phyloP scores from a whole-genome alignment of 2,329 filamentous ascomycete species.

The Aspergillus sp. region DNA sequence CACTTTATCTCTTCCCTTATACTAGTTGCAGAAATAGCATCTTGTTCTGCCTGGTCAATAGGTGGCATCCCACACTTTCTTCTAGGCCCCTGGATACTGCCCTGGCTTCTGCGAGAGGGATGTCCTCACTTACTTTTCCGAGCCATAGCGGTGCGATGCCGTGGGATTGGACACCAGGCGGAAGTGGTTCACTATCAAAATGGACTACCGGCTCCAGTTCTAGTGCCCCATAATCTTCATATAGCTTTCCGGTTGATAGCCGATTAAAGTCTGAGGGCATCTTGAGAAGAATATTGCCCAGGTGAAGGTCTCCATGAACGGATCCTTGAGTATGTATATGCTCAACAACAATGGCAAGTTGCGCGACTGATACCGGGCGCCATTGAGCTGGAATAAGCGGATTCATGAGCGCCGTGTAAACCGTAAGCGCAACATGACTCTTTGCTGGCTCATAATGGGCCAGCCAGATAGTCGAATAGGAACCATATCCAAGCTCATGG shows the following conservation, averaged over 20 bases:
- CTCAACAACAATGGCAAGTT: slow-evolving; percentile 25
- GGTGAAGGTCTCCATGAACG: slow-evolving; percentile 32
- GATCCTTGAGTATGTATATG: slow-evolving; percentile 17
- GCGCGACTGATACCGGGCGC: slow-evolving; percentile 19
- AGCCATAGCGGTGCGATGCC: slow-evolving; percentile 29
- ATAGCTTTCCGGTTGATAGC: slow-evolving; percentile 13
- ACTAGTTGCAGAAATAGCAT: slow-evolving; percentile 13
- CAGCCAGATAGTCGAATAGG: slow-evolving; percentile 29
- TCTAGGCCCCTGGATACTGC: slow-evolving; percentile 22
- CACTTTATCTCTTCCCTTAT: too few relatives aligned
- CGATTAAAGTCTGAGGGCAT: slow-evolving; percentile 10
- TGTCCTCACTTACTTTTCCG: slow-evolving; percentile 24
- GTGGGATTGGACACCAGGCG: slow-evolving; percentile 23
- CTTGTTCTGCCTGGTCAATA: slow-evolving; percentile 17
- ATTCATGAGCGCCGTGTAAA: slow-evolving; percentile 18
- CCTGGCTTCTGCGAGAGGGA: slow-evolving; percentile 21
- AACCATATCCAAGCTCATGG: slow-evolving; percentile 37
- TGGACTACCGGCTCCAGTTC: slow-evolving; percentile 13
- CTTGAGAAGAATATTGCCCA: slow-evolving; percentile 30
- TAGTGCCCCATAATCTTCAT: slow-evolving; percentile 15
- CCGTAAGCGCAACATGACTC: slow-evolving; percentile 22
- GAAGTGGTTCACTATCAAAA: slow-evolving; percentile 17
- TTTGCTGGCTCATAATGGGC: slow-evolving; percentile 16
- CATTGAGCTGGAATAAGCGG: slow-evolving; percentile 17
- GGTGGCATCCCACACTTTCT: slow-evolving; percentile 12